These are phyloP conservation scores for Zalaria sp. DNA, from an alignment of 2,329 filamentous ascomycete genomes.

Conservation along the genomic window DNA sequence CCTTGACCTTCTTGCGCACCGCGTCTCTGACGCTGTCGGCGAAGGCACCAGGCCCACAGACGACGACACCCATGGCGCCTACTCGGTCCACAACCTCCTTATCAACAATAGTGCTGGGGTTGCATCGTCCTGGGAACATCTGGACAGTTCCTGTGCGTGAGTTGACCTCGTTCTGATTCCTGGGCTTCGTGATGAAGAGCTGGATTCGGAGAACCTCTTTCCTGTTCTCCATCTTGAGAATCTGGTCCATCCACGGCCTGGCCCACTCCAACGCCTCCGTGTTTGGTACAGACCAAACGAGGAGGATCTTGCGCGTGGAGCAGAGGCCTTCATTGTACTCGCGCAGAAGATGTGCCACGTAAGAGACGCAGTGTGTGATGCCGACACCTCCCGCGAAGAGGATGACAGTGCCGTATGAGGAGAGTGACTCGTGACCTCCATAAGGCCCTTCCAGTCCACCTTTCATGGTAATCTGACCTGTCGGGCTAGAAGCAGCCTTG, in stretches of 20 bases:
- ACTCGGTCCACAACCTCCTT: slow-evolving; percentile 40
- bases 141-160: slow-evolving; percentile 43
- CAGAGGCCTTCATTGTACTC: slow-evolving; percentile 56
- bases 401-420: slow-evolving; percentile 65
- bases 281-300: slow-evolving; percentile 68
- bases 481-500: slow-evolving; percentile 47
- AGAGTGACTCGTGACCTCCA: slow-evolving; percentile 53
- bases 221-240: slow-evolving; percentile 44
- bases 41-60: slow-evolving; percentile 50
- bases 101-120: slow-evolving; percentile 40
- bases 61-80: slow-evolving; percentile 46
- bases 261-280: slow-evolving; percentile 52
- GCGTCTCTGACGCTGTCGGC: slow-evolving; percentile 46
- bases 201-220: slow-evolving; percentile 45
- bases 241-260: slow-evolving; percentile 51
- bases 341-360: slow-evolving; percentile 56
- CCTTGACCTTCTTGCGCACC: slow-evolving; percentile 35
- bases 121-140: slow-evolving; percentile 47
- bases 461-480: slow-evolving; percentile 46
- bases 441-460: slow-evolving; percentile 68
- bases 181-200: slow-evolving; percentile 49
- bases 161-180: slow-evolving; percentile 38
- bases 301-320: slow-evolving; percentile 54
- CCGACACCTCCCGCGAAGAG: slow-evolving; percentile 71
- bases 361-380: slow-evolving; percentile 66